A percentile compares a stretch with the other conserved stretches of the same genome.
phyloP scores from a whole-genome alignment of 108 stramenopile genomes.

The Seminavis robusta region DNA sequence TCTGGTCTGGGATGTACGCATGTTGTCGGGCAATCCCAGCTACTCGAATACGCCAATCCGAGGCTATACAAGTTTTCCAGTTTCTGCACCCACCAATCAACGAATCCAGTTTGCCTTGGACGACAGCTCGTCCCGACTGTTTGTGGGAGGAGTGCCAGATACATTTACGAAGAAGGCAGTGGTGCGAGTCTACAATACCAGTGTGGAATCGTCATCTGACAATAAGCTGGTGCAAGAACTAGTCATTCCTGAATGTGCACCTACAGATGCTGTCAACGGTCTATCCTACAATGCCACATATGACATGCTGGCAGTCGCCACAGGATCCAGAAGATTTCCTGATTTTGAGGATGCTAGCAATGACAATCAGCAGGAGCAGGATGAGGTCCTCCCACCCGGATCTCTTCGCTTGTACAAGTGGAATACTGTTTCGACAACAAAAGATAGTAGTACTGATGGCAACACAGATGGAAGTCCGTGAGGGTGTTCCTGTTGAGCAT shows the following conservation, averaged over 20 bases:
- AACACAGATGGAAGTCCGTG: too few species aligned
- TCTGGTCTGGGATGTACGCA: constrained; percentile 78
- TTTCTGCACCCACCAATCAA: constrained; percentile 76
- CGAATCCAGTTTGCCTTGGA: constrained; percentile 65
- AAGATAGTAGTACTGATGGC: too few species aligned
- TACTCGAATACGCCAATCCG: constrained; percentile 33
- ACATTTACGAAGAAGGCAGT: constrained; percentile 54
- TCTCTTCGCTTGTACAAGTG: neutral
- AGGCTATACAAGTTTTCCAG: constrained; percentile 57
- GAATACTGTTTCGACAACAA: neutral
- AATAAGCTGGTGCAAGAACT: constrained; percentile 19
- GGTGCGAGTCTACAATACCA: constrained; percentile 9
- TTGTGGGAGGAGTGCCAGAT: constrained; percentile 53
- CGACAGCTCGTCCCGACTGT: constrained; percentile 30
- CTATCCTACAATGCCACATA: constrained; percentile 32
- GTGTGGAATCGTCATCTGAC: constrained; percentile 6
- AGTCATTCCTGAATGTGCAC: too few species aligned
- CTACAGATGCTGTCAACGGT: constrained; percentile 67
- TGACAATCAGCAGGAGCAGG: constrained; percentile 6
- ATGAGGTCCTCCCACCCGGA: neutral
- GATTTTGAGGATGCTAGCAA: constrained; percentile 36
- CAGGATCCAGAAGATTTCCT: constrained; percentile 52
- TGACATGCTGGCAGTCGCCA: constrained; percentile 53
- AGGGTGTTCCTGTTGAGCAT: too few species aligned
- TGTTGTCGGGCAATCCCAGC: constrained; percentile 35